These are phyloP conservation scores for Brassica nigra DNA, from an alignment of 345 rosid species.

Conservation along the genomic window DNA sequence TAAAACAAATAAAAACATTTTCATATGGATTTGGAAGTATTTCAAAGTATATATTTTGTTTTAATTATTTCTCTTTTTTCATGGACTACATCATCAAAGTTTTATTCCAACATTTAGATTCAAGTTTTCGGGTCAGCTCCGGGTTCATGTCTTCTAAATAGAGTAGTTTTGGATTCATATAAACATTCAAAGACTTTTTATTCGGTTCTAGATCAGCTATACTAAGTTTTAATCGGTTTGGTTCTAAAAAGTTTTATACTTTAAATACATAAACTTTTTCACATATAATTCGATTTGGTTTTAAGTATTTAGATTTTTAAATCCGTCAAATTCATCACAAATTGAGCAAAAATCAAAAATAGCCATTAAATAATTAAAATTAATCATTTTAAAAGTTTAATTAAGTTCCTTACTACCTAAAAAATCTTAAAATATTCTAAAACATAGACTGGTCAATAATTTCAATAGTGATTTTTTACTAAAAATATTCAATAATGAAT, in stretches of 20 bases:
- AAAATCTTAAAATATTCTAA: background rate
- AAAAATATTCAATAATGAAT: too few species aligned
- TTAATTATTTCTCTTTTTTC: too few species aligned
- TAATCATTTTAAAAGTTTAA: too few species aligned
- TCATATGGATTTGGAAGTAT: background rate
- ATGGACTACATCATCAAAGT: background rate
- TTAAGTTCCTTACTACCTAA: background rate
- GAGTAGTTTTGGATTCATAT: background rate
- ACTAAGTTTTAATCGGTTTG: background rate
- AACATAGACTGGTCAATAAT: background rate
- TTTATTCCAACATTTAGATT: background rate
- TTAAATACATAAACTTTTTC: too few species aligned
- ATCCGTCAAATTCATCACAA: background rate
- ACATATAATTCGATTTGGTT: too few species aligned
- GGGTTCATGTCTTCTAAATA: background rate
- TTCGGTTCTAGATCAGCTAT: background rate
- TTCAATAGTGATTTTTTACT: background rate
- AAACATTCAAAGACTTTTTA: too few species aligned
- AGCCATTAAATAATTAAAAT: too few species aligned
- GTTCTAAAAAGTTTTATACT: too few species aligned
- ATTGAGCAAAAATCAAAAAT: too few species aligned
- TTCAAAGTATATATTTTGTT: background rate
- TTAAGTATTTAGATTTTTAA: too few species aligned
- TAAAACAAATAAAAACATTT: too few species aligned
- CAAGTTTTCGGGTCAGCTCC: background rate